These are phyloP conservation scores for Chaetoceros muelleri DNA, from an alignment of 108 stramenopile species.

Conservation along the genomic window DNA sequence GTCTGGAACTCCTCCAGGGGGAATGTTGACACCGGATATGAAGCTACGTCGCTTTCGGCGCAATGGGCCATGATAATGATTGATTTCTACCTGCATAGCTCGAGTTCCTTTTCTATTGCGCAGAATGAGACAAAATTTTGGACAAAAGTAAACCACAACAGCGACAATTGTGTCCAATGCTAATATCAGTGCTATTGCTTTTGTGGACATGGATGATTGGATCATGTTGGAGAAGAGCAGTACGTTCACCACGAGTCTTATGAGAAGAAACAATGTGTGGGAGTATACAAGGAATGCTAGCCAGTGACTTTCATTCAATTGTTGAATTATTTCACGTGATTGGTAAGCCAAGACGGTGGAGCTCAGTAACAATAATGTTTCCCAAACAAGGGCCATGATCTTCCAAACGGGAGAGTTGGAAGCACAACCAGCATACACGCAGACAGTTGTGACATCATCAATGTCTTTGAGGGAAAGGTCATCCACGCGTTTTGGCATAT, in stretches of 20 bases:
- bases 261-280: not conserved
- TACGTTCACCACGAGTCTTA: not conserved
- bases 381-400: not conserved
- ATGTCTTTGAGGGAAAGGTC: slow-evolving; percentile 1
- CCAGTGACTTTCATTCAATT: not conserved
- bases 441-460: not conserved
- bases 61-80: not conserved
- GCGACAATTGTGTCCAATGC: not conserved
- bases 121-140: not conserved
- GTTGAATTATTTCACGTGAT: not conserved
- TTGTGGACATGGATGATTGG: not conserved
- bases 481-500: not conserved
- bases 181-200: not conserved
- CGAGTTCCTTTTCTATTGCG: not conserved
- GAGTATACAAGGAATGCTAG: not conserved
- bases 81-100: not conserved
- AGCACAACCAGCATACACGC: not conserved
- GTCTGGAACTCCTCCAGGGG: not conserved
- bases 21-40: not conserved
- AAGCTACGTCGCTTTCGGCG: not conserved
- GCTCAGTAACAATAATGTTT: not conserved
- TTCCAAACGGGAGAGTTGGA: slow-evolving; percentile 1
- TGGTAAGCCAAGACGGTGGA: slow-evolving; percentile 3
- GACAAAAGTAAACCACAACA: not conserved
- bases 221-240: not conserved